Conservation (phyloP, 306 rosid genomes). For the Hippophae tibetana region DNA sequence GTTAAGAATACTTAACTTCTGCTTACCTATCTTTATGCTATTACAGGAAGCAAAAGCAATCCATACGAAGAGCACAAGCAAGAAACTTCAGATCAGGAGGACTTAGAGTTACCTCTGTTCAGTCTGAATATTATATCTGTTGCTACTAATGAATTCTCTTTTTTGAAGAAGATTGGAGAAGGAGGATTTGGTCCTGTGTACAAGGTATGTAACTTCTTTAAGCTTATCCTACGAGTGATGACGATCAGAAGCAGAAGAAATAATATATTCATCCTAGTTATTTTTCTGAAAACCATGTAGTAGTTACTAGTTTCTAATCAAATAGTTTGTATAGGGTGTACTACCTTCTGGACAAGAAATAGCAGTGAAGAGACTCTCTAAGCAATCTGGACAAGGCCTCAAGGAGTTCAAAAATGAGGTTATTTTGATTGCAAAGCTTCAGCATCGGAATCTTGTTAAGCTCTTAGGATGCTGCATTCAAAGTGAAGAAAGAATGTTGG, state of each 20-base stretch:
- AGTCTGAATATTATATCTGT: slow-evolving; percentile 15
- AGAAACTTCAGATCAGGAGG: slow-evolving; percentile 12
- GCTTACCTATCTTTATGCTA: background rate
- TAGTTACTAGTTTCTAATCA: background rate
- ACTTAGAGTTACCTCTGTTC: slow-evolving; percentile 23
- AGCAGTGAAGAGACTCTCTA: slow-evolving; percentile 10
- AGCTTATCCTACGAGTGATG: background rate
- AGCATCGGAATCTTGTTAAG: slow-evolving; percentile 10
- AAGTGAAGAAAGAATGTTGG: slow-evolving; percentile 11
- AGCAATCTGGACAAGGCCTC: slow-evolving; percentile 5
- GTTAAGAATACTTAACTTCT: too few species aligned
- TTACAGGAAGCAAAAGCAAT: background rate
- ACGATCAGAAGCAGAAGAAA: background rate
- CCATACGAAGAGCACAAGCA: background rate
- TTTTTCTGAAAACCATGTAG: background rate
- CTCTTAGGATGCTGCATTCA: slow-evolving; percentile 10
- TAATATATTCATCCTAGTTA: too few species aligned
- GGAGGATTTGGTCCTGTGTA: slow-evolving; percentile 58
- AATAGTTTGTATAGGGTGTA: slow-evolving; percentile 29
- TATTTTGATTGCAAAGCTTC: slow-evolving; percentile 12
- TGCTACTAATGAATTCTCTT: slow-evolving; percentile 28
- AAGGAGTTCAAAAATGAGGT: slow-evolving; percentile 12
- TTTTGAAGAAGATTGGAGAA: slow-evolving; percentile 39
- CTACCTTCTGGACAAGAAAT: slow-evolving; percentile 12
- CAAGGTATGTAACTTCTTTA: slow-evolving; percentile 20